phyloP scores from a whole-genome alignment of 305 asterid genomes.

The Solanum hybrid region DNA sequence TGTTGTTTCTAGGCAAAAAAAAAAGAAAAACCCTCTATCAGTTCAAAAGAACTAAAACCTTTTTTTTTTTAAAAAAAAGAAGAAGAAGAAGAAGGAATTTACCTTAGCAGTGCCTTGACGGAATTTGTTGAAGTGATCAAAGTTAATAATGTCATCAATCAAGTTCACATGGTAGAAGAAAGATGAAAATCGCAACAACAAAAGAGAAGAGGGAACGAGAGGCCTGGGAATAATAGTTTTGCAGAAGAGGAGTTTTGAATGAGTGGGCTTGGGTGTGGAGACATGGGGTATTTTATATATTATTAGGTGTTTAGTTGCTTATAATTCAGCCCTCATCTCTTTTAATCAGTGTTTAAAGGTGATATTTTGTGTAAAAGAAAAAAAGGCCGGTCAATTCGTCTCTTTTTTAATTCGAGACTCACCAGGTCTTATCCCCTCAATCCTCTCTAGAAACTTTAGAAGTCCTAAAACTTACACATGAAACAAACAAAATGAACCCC shows the following conservation, averaged over 20 bases:
- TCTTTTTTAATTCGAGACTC: not conserved
- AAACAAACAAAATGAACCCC: not conserved
- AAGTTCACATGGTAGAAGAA: not conserved
- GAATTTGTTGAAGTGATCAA: not conserved
- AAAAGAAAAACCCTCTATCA: not conserved
- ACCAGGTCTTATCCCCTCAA: not conserved
- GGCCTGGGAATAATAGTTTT: not conserved
- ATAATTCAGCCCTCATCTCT: not conserved
- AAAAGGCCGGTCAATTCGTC: not conserved
- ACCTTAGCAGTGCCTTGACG: not conserved
- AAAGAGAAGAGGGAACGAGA: not conserved
- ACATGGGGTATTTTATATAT: not conserved
- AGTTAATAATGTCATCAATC: not conserved
- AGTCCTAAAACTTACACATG: not conserved
- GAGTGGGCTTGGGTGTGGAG: not conserved
- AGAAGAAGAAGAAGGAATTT: not conserved
- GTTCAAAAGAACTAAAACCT: not conserved
- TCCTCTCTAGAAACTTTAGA: not conserved
- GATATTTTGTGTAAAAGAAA: not conserved
- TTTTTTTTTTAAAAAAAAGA: no score
- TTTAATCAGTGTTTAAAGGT: not conserved
- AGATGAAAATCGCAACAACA: not conserved
- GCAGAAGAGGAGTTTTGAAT: not conserved
- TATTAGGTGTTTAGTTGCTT: not conserved
- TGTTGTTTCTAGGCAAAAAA: not conserved